These are phyloP conservation scores for Lachnellula hyalina DNA, from an alignment of 2,329 filamentous ascomycete genomes.

Conservation along the genomic window DNA sequence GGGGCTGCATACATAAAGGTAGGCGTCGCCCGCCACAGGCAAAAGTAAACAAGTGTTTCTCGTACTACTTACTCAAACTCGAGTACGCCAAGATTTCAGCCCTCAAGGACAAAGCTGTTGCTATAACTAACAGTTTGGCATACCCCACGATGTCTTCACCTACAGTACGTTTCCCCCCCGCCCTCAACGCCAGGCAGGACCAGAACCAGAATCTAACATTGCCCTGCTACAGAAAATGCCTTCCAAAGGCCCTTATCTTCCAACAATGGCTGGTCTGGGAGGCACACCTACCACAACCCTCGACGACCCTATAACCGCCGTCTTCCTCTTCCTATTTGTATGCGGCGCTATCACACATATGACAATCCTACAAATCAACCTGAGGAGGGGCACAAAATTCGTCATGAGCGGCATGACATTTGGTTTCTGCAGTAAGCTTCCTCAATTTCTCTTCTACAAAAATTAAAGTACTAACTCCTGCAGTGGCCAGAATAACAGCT, in stretches of 20 bases:
- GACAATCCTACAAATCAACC: constrained; percentile 51
- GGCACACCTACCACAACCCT: constrained; percentile 50
- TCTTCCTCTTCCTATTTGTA: constrained; percentile 57
- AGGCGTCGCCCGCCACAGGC: no score
- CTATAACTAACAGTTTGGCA: no score
- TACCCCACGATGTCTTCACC: no score
- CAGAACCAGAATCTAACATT: not conserved
- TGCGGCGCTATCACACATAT: constrained; percentile 51
- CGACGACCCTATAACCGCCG: constrained; percentile 60
- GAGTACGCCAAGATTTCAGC: no score
- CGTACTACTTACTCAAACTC: no score
- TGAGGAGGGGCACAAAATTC: constrained; percentile 50
- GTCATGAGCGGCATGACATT: constrained; percentile 53
- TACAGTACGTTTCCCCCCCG: not conserved
- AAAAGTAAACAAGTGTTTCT: no score
- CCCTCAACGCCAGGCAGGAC: not conserved
- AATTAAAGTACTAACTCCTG: no score
- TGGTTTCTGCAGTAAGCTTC: constrained; percentile 38
- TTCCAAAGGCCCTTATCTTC: constrained; percentile 26
- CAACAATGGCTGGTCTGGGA: constrained; percentile 45
- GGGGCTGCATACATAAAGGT: no score
- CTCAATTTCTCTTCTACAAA: no score
- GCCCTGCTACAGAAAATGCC: not conserved
- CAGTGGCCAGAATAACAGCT: constrained; percentile 34
- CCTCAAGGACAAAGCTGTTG: no score